Percentiles rank a stretch among this genome's conserved stretches.
Evolutionary conservation across 1,284 basidiomycete genomes (phyloP).

Genomic region (Puccinia coronata): DNA sequence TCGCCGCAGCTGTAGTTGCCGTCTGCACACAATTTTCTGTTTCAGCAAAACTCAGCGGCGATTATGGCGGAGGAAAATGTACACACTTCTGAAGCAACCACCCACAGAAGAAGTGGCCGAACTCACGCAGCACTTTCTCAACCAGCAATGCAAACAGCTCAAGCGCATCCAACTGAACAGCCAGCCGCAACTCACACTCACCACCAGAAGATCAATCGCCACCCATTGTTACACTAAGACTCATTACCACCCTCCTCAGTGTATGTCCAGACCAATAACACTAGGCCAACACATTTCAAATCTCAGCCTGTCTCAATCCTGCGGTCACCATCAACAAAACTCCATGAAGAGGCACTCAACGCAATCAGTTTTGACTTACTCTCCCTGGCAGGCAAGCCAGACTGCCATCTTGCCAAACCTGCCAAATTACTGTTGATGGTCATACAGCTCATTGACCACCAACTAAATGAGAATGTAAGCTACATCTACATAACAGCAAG

Average conservation of each 20-base stretch:
- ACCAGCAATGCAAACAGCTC: neutral
- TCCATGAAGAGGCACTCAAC: slow-evolving; percentile 66
- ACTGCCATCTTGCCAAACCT: slow-evolving; percentile 78
- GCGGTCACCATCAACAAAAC: slow-evolving; percentile 57
- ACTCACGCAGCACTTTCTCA: neutral
- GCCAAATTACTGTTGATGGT: slow-evolving; percentile 77
- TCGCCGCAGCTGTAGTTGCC: no score
- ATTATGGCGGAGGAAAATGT: neutral
- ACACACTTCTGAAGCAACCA: neutral
- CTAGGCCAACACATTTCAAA: slow-evolving; percentile 67
- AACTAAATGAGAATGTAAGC: slow-evolving; percentile 69
- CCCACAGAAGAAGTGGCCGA: neutral
- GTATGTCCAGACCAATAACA: slow-evolving; percentile 95
- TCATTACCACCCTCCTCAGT: slow-evolving; percentile 27
- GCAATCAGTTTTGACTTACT: slow-evolving; percentile 71
- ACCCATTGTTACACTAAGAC: neutral
- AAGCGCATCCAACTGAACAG: neutral
- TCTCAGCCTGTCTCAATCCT: slow-evolving; percentile 62
- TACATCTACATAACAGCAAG: neutral
- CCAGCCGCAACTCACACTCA: neutral
- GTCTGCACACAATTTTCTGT: no score
- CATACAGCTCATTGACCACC: slow-evolving; percentile 69
- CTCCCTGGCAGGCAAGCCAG: slow-evolving; percentile 85
- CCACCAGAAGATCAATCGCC: neutral
- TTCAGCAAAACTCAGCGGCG: no score